A percentile compares a stretch with the other conserved stretches of the same genome.
Evolutionary conservation across 768 basidiomycete species (phyloP).

Genomic region (Suillus clintonianus): DNA sequence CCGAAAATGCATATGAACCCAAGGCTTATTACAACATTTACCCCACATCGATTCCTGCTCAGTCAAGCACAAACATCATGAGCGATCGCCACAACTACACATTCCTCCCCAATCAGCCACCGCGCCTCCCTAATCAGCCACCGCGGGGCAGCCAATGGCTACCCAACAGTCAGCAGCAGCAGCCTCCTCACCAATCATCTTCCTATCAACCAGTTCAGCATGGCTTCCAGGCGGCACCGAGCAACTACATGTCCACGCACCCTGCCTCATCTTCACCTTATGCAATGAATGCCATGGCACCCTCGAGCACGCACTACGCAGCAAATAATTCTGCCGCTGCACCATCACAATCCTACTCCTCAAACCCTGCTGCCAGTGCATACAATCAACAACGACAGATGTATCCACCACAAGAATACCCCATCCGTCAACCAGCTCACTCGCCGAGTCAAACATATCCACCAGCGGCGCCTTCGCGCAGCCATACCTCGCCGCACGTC

Average conservation of each 20-base stretch:
- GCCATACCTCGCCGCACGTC: not conserved
- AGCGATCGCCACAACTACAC: conserved; percentile 32
- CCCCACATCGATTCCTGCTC: not conserved
- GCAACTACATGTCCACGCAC: conserved; percentile 17
- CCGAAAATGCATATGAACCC: conserved; percentile 39
- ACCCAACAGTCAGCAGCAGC: conserved; percentile 20
- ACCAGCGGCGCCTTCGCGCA: not conserved
- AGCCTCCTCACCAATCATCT: conserved; percentile 23
- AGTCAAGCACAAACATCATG: conserved; percentile 17
- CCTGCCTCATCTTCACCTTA: conserved; percentile 23
- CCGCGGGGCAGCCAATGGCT: conserved; percentile 26
- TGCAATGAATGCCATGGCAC: conserved; percentile 9
- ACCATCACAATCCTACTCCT: conserved; percentile 23
- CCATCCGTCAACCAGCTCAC: conserved; percentile 33
- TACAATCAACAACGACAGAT: conserved; percentile 28
- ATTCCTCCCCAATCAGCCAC: conserved; percentile 17
- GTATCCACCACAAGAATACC: conserved; percentile 27
- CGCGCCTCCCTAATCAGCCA: not conserved
- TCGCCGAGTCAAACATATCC: conserved; percentile 26
- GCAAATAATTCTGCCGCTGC: conserved; percentile 13
- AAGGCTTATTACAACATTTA: not conserved
- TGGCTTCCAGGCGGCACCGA: conserved; percentile 3
- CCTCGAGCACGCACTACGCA: conserved; percentile 18
- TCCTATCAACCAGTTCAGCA: conserved; percentile 18
- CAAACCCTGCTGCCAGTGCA: conserved; percentile 9